Conservation (phyloP, 73 alveolate species). For the Tetrahymena elliotti region DNA sequence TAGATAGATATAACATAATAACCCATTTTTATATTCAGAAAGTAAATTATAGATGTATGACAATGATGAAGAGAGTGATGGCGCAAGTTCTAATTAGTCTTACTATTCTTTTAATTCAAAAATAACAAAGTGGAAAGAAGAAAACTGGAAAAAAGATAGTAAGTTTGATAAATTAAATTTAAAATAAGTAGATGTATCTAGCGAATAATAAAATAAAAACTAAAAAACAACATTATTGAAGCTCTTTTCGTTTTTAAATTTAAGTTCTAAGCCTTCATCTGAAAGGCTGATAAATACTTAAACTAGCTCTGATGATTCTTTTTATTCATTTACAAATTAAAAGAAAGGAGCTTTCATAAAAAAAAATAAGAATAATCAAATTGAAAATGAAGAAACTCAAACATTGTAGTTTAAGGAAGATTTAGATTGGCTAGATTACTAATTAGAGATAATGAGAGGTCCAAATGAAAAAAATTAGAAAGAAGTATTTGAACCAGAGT, state of each 20-base stretch:
- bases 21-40: too few species aligned
- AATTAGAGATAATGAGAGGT: neutral
- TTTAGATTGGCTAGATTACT: neutral
- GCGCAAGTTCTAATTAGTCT: neutral
- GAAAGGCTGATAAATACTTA: neutral
- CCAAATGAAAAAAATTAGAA: neutral
- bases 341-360: too few species aligned
- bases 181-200: neutral
- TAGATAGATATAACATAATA: too few species aligned
- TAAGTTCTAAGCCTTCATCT: neutral
- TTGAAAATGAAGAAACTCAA: neutral
- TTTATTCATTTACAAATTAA: neutral
- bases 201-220: neutral
- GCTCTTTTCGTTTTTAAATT: neutral
- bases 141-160: neutral
- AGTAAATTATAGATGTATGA: neutral
- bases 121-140: neutral
- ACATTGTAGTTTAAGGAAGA: neutral
- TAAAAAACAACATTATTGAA: neutral
- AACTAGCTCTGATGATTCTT: neutral
- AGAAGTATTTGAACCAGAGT: neutral
- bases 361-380: neutral
- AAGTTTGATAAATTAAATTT: neutral
- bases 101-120: neutral
- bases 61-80: neutral